These are phyloP conservation scores for Botrytis tulipae DNA, from an alignment of 2,329 filamentous ascomycete genomes.

Conservation along the genomic window DNA sequence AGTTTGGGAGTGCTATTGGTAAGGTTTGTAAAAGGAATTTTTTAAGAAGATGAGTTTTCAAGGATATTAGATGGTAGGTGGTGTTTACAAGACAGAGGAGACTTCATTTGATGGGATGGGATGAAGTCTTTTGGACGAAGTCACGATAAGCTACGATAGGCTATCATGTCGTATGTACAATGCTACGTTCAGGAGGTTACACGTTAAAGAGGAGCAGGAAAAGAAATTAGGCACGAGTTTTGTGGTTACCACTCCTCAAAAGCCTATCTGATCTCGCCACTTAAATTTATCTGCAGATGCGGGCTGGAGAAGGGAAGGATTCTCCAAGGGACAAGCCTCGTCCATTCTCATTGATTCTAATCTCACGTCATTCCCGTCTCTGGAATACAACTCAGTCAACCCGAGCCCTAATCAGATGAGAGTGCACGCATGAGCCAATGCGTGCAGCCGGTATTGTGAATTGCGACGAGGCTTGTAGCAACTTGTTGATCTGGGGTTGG, in stretches of 20 bases:
- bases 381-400: background rate
- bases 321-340: background rate
- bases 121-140: background rate
- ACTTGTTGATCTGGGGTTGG: constrained; percentile 4
- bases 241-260: background rate
- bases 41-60: background rate
- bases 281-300: constrained; percentile 6
- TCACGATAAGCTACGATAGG: background rate
- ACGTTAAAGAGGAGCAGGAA: background rate
- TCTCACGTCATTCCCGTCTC: background rate
- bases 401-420: background rate
- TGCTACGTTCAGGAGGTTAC: background rate
- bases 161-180: background rate
- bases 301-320: background rate
- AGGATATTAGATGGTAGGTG: background rate
- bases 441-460: background rate
- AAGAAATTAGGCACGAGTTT: background rate
- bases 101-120: background rate
- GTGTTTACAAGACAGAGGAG: background rate
- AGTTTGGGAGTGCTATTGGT: background rate
- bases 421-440: background rate
- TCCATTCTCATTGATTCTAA: background rate
- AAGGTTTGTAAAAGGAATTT: background rate
- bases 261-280: background rate
- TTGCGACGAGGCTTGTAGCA: background rate